These are phyloP conservation scores for Torulaspora franciscae DNA, from an alignment of 805 yeast species.

Conservation along the genomic window DNA sequence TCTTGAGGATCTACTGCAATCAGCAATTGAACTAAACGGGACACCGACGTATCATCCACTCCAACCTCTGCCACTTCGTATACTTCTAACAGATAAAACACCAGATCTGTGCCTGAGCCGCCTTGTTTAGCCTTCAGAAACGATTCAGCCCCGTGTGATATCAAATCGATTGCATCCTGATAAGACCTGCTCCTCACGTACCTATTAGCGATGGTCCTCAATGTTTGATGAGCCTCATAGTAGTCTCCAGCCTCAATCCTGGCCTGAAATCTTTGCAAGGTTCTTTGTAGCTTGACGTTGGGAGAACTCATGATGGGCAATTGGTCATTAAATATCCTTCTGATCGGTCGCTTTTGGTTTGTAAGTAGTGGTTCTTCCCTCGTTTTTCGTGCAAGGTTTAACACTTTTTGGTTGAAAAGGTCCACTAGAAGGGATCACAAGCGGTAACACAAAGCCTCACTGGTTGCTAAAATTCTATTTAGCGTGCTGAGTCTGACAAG, in stretches of 20 bases:
- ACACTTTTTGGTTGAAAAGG: not conserved
- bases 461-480: not conserved
- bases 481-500: not conserved
- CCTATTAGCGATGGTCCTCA: conserved; percentile 84
- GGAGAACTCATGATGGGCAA: conserved; percentile 8
- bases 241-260: conserved; percentile 70
- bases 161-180: conserved; percentile 65
- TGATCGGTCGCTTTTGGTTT: not conserved
- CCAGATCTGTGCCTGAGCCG: conserved; percentile 77
- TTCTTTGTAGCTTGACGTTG: conserved; percentile 47
- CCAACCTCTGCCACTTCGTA: conserved; percentile 48
- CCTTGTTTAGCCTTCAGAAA: conserved; percentile 65
- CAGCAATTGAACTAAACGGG: conserved; percentile 45
- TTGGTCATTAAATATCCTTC: not conserved
- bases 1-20: conserved; percentile 45
- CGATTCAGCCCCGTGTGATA: conserved; percentile 65
- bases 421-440: not conserved
- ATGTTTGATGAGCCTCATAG: conserved; percentile 94
- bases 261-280: conserved; percentile 58
- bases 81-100: conserved; percentile 65
- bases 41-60: conserved; percentile 42
- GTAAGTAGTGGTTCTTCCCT: not conserved
- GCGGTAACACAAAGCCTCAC: not conserved
- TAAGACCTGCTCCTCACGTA: conserved; percentile 65
- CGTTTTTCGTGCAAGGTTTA: conserved; percentile 3